phyloP scores from a whole-genome alignment of 805 yeast species.

The Candida mattraensis region DNA sequence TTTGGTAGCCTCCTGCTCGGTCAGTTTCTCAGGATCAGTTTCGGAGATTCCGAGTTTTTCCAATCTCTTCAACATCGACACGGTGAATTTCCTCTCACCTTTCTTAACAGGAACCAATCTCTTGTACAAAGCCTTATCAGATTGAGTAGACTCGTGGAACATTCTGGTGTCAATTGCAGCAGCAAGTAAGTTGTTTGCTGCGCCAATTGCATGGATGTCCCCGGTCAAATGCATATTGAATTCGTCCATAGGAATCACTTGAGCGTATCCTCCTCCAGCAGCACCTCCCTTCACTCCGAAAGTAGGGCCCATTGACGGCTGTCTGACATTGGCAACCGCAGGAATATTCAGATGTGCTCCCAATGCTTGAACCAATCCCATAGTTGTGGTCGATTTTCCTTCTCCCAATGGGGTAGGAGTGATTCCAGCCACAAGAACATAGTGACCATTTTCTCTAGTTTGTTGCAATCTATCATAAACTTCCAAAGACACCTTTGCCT shows the following conservation, averaged over 20 bases:
- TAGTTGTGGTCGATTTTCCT: slow-evolving; percentile 82
- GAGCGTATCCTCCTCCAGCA: slow-evolving; percentile 88
- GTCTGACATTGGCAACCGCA: slow-evolving; percentile 80
- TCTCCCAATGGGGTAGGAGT: slow-evolving; percentile 87
- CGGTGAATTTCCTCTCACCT: slow-evolving; percentile 66
- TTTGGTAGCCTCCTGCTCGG: slow-evolving; percentile 60
- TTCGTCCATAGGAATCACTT: slow-evolving; percentile 87
- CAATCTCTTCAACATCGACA: slow-evolving; percentile 66
- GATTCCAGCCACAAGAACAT: slow-evolving; percentile 77
- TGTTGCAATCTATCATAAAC: slow-evolving; percentile 61
- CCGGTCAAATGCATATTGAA: slow-evolving; percentile 86
- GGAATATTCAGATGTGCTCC: slow-evolving; percentile 72
- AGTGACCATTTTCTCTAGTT: slow-evolving; percentile 62
- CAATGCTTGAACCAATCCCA: slow-evolving; percentile 78
- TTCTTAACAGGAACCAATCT: slow-evolving; percentile 75
- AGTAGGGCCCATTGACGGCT: slow-evolving; percentile 88
- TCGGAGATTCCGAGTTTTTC: slow-evolving; percentile 66
- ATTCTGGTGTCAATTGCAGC: slow-evolving; percentile 87
- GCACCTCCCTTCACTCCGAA: slow-evolving; percentile 91
- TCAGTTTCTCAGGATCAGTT: slow-evolving; percentile 70
- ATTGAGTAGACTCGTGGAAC: slow-evolving; percentile 78
- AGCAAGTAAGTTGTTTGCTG: slow-evolving; percentile 77
- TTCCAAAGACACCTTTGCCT: slow-evolving; percentile 71
- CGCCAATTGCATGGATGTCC: slow-evolving; percentile 81
- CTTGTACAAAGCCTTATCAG: slow-evolving; percentile 68